phyloP scores from a whole-genome alignment of 495 filamentous ascomycete species.

The Echria macrotheca region DNA sequence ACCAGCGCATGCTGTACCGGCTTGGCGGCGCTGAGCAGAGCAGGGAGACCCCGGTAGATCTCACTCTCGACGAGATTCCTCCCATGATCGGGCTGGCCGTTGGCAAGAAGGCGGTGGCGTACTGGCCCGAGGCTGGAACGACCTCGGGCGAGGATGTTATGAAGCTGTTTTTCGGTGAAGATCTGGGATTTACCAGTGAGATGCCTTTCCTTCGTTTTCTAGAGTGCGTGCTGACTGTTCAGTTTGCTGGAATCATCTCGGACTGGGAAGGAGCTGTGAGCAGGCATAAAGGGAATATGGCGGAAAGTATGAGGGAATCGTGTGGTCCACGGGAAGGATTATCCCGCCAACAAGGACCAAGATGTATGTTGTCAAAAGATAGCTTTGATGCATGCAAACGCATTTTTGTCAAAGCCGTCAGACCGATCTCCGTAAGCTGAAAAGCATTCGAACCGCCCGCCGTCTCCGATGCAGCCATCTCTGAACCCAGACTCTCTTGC shows the following conservation, averaged over 20 bases:
- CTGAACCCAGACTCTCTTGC: no score
- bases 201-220: background rate
- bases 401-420: no score
- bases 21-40: constrained; percentile 33
- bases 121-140: constrained; percentile 46
- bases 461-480: no score
- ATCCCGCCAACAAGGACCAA: no score
- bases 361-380: no score
- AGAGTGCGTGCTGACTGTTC: constrained; percentile 11
- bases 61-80: constrained; percentile 46
- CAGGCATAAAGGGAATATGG: background rate
- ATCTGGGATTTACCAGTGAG: constrained; percentile 57
- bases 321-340: no score
- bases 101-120: constrained; percentile 58
- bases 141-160: constrained; percentile 52
- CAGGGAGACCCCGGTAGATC: constrained; percentile 40
- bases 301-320: no score
- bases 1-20: constrained; percentile 46
- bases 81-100: constrained; percentile 63
- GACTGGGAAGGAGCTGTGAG: constrained; percentile 32
- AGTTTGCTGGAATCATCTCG: constrained; percentile 56
- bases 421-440: no score
- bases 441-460: no score
- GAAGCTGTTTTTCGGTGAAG: constrained; percentile 58
- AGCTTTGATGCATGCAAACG: no score